These are phyloP conservation scores for Vigna angularis DNA, from an alignment of 306 rosid species.

Conservation along the genomic window DNA sequence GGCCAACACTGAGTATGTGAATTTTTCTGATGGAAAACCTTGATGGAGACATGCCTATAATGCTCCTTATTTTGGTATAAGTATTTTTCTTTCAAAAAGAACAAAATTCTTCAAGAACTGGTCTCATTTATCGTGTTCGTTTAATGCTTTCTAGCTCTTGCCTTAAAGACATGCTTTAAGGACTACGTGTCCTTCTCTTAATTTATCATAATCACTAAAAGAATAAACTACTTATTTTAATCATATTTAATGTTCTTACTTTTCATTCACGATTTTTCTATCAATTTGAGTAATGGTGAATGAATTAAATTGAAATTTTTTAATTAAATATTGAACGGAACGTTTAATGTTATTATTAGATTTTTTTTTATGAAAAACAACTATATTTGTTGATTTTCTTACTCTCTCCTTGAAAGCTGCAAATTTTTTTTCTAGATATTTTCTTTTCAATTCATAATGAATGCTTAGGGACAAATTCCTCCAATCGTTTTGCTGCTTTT, in stretches of 20 bases:
- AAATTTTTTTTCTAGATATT: background rate
- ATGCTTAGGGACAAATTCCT: constrained; percentile 11
- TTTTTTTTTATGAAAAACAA: background rate
- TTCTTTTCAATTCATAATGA: background rate
- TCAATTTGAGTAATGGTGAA: background rate
- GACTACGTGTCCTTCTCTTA: background rate
- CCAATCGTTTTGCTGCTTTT: constrained; percentile 15
- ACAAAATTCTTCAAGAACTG: constrained; percentile 16
- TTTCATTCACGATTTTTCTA: background rate
- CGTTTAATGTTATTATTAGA: background rate
- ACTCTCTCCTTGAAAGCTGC: background rate
- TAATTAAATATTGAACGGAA: background rate
- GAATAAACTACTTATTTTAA: background rate
- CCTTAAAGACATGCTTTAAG: constrained; percentile 13
- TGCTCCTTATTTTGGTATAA: constrained; percentile 50
- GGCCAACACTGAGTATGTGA: constrained; percentile 71
- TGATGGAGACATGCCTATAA: constrained; percentile 60
- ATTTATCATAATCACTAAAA: background rate
- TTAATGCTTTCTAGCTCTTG: constrained; percentile 23
- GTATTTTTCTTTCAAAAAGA: constrained; percentile 26
- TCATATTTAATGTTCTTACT: too few relatives aligned
- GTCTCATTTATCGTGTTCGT: constrained; percentile 33
- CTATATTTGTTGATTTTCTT: background rate
- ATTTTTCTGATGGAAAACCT: constrained; percentile 63
- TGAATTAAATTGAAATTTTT: background rate